Conservation (phyloP, 768 basidiomycete genomes). For the Piloderma croceum region DNA sequence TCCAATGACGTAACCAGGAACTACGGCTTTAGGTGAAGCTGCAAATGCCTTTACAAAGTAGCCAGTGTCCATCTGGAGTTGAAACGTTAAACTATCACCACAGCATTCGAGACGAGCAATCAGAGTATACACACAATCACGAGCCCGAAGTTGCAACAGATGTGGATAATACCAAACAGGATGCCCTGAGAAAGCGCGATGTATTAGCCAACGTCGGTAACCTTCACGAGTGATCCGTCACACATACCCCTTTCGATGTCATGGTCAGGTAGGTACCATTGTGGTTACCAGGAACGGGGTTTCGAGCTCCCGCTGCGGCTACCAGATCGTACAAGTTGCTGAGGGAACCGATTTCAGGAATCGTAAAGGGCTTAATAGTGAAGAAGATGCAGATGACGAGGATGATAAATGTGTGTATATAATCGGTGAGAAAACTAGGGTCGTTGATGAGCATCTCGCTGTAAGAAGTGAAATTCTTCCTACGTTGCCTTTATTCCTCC, state of each 20-base stretch:
- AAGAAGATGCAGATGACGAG: no score
- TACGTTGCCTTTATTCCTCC: not conserved
- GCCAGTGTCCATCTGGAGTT: no score
- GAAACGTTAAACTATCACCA: no score
- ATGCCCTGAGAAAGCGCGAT: not conserved
- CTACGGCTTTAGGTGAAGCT: slow-evolving; percentile 28
- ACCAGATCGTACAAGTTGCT: slow-evolving; percentile 19
- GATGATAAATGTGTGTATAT: not conserved
- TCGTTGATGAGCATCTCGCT: not conserved
- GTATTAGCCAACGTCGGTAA: not conserved
- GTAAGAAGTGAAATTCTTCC: not conserved
- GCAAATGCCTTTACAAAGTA: slow-evolving; percentile 40
- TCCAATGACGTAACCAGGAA: slow-evolving; percentile 38
- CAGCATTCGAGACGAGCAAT: not conserved
- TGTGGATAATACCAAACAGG: not conserved
- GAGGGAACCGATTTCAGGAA: slow-evolving; percentile 16
- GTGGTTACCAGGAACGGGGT: slow-evolving; percentile 9
- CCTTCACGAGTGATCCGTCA: slow-evolving; percentile 13
- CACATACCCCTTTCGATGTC: slow-evolving; percentile 26
- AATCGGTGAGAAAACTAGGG: not conserved
- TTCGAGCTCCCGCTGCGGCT: slow-evolving; percentile 2
- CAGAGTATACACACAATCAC: not conserved
- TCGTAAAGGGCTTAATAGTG: no score
- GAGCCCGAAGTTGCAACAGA: not conserved
- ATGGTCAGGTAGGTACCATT: slow-evolving; percentile 24